Evolutionary conservation across 2,329 filamentous ascomycete genomes (phyloP), one percentile per base, ranked within the genome.

Genomic region (Fusarium xyrophilum): DNA sequence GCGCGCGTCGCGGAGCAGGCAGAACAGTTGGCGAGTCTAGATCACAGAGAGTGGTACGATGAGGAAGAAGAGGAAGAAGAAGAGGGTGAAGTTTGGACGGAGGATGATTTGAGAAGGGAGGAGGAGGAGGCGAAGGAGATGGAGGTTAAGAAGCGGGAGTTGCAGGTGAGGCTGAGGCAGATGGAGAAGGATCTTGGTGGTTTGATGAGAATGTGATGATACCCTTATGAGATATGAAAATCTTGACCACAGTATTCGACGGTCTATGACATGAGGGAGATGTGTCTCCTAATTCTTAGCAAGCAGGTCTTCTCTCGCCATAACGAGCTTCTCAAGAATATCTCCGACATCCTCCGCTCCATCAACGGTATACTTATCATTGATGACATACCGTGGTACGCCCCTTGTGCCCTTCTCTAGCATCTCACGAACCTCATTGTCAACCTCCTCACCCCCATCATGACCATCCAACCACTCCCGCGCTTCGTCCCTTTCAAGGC

Each of bases 301-400:
- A 40, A 65, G 46, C n/a, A 57, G 60, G 8, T 75, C 73, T 42
- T 76, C 72, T 75, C 79, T 81, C 19, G 77, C 83, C 73, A 83
- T 82, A 65, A 88, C 81, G 76, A 95, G 91, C 48, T 89, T 79
- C 71, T 88, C 82, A 65, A 92, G 77, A 74, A 94, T 94, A 3
- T 84, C 85, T 46, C 83, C 81, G 4, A 89, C 84, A 62, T 93
- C 91, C 79, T 93, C 89, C 2, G 91, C 92, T 3, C 92, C 92
- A 30, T 88, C 85, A 32, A 95, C 77, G 69, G 89, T 85, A 77
- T 88, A 90, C 69, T 81, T 82, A 3, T 83, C 89, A 73, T 94
- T 90, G 66, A 96, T 85, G 15, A 88, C 88, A 76, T 93, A 94
- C 76, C 91, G 87, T 10, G 92, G 92, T 65, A 96, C 92, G 1